phyloP scores from a whole-genome alignment of 768 basidiomycete species.

The Asterophora parasitica region DNA sequence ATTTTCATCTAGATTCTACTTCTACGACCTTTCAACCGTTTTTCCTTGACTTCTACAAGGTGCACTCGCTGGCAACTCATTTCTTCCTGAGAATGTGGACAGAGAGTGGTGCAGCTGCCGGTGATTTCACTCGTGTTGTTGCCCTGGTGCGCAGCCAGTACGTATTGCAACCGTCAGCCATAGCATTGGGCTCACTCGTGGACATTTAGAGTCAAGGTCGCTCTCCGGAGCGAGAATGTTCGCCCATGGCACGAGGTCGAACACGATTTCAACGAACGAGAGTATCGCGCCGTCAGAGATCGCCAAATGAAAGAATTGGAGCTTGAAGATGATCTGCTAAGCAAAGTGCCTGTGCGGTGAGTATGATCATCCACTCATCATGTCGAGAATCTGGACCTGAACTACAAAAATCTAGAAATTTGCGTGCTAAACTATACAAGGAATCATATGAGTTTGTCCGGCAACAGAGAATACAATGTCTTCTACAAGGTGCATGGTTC shows the following conservation, averaged over 20 bases:
- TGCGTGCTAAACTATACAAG: conserved; percentile 80
- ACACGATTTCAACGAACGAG: conserved; percentile 71
- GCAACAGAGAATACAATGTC: conserved; percentile 82
- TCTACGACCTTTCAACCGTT: conserved; percentile 82
- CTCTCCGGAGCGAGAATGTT: conserved; percentile 66
- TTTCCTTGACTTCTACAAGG: conserved; percentile 78
- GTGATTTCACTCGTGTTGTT: conserved; percentile 75
- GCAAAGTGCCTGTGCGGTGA: conserved; percentile 81
- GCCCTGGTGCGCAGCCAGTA: conserved; percentile 83
- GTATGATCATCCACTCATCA: conserved; percentile 20
- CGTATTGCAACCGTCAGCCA: conserved; percentile 25
- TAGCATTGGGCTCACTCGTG: conserved; percentile 7
- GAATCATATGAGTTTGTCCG: conserved; percentile 89
- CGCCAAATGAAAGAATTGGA: conserved; percentile 90
- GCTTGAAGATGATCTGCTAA: conserved; percentile 80
- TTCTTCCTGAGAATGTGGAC: conserved; percentile 94
- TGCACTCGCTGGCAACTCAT: conserved; percentile 74
- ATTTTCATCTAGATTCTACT: conserved; percentile 54
- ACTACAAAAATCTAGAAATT: conserved; percentile 46
- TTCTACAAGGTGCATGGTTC: conserved; percentile 91
- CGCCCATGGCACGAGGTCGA: conserved; percentile 84
- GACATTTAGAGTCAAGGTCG: conserved; percentile 61
- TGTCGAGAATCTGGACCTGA: background rate
- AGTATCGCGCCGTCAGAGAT: conserved; percentile 82
- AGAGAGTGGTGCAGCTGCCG: conserved; percentile 73